A percentile compares a stretch with the other conserved stretches of the same genome.
Conservation (phyloP, 2,329 filamentous ascomycete species). For the Alternaria dauci region DNA sequence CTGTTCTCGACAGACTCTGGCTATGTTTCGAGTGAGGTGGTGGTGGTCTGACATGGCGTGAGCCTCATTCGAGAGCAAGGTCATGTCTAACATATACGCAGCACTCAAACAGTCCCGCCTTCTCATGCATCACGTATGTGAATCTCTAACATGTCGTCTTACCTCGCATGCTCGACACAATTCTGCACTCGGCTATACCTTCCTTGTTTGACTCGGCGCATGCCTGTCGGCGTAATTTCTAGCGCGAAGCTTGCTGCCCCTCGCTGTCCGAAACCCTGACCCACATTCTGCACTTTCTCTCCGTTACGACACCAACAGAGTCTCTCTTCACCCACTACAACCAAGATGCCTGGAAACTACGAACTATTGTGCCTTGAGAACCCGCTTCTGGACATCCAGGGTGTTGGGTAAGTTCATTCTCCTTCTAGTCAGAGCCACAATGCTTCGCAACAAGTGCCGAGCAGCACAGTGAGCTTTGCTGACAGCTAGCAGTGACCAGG, state of each 20-base stretch:
- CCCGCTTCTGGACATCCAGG: conserved; percentile 97
- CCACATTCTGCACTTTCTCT: conserved; percentile 27
- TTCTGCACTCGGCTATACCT: conserved; percentile 13
- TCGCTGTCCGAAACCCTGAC: conserved; percentile 28
- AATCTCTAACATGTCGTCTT: not conserved
- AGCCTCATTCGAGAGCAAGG: not conserved
- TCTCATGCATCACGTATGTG: not conserved
- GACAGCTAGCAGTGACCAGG: conserved; percentile 70
- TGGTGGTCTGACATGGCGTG: not conserved
- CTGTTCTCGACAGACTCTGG: not conserved
- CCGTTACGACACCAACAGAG: conserved; percentile 25
- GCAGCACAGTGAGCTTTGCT: conserved; percentile 30
- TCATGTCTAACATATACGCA: not conserved
- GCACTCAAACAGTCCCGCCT: not conserved
- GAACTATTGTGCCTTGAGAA: conserved; percentile 95
- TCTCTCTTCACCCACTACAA: conserved; percentile 12
- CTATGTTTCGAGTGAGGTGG: not conserved
- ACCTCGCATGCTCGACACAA: not conserved
- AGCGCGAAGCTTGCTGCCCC: conserved; percentile 26
- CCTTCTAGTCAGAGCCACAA: not conserved
- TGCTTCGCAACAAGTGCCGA: conserved; percentile 7
- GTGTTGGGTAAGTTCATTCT: conserved; percentile 63
- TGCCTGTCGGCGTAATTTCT: conserved; percentile 12
- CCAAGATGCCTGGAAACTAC: conserved; percentile 83
- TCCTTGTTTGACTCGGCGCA: conserved; percentile 1